Evolutionary conservation across 345 rosid species (phyloP).

Genomic region (Ricinus communis): DNA sequence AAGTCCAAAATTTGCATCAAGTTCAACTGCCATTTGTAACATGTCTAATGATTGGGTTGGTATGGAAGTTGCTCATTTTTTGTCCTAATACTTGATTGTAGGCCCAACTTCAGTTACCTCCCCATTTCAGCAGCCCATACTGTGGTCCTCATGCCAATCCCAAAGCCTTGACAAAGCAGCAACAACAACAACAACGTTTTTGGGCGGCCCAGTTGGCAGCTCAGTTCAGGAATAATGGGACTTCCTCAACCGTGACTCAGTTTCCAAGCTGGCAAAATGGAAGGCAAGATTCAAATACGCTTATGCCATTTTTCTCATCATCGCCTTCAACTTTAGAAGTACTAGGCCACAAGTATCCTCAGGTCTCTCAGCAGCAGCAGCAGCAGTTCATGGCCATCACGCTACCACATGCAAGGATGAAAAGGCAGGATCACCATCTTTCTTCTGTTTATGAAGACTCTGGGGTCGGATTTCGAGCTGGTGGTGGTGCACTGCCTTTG

Average conservation of each 20-base stretch:
- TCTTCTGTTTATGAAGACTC: constrained; percentile 43
- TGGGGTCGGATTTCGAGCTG: constrained; percentile 31
- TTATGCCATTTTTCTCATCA: constrained; percentile 28
- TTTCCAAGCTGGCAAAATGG: constrained; percentile 45
- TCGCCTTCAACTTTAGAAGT: not conserved
- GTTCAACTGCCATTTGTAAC: not conserved
- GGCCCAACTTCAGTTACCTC: constrained; percentile 48
- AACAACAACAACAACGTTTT: constrained; percentile 34
- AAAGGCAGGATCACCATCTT: constrained; percentile 52
- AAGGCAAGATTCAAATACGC: constrained; percentile 38
- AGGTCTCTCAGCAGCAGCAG: constrained; percentile 32
- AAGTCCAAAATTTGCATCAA: not conserved
- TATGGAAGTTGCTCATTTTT: not conserved
- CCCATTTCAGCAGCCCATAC: constrained; percentile 37
- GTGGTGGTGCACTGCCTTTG: constrained; percentile 47
- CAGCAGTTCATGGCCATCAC: constrained; percentile 39
- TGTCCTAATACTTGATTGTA: constrained; percentile 21
- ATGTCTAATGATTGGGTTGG: not conserved
- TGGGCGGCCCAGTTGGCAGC: constrained; percentile 54
- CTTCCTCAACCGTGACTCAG: constrained; percentile 35
- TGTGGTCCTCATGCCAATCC: constrained; percentile 28
- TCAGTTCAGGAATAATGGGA: constrained; percentile 40
- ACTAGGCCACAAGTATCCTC: not conserved
- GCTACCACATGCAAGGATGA: constrained; percentile 36
- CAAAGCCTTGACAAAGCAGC: constrained; percentile 33